Evolutionary conservation across 2,329 filamentous ascomycete genomes (phyloP).

Genomic region (Alternaria ventricosa): DNA sequence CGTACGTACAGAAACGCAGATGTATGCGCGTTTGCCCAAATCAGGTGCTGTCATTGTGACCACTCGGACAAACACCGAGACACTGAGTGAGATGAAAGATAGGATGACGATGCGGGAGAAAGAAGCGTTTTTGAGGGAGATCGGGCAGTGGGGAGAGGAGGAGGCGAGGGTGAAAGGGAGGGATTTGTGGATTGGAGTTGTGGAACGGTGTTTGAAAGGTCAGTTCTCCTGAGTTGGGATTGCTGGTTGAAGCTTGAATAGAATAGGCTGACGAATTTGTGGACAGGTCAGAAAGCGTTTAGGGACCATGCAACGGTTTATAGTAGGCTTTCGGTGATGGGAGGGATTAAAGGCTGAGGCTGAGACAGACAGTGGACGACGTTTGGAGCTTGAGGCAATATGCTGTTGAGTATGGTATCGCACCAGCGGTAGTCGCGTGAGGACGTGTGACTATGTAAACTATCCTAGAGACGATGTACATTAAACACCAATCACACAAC

Average conservation of each 20-base stretch:
- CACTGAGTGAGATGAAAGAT: conserved; percentile 18
- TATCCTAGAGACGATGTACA: neutral
- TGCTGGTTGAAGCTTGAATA: neutral
- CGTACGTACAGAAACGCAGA: conserved; percentile 59
- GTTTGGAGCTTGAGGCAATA: neutral
- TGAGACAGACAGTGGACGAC: neutral
- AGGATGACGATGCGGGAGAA: conserved; percentile 4
- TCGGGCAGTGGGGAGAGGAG: conserved; percentile 31
- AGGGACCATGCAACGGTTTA: conserved; percentile 14
- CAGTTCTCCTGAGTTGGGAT: neutral
- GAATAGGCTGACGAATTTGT: neutral
- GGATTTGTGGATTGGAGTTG: conserved; percentile 29
- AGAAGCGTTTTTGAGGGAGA: conserved; percentile 23
- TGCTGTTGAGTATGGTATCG: neutral
- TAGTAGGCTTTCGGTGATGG: neutral
- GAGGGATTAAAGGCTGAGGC: neutral
- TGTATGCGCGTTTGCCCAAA: conserved; percentile 55
- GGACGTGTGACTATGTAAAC: neutral
- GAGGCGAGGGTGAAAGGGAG: conserved; percentile 33
- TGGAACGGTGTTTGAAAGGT: conserved; percentile 25
- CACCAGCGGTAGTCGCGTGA: neutral
- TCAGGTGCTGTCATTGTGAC: conserved; percentile 58
- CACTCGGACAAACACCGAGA: conserved; percentile 56
- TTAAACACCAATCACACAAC: neutral
- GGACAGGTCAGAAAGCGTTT: neutral